Evolutionary conservation across 2,329 filamentous ascomycete genomes (phyloP).

Genomic region (Talaromyces sp.): DNA sequence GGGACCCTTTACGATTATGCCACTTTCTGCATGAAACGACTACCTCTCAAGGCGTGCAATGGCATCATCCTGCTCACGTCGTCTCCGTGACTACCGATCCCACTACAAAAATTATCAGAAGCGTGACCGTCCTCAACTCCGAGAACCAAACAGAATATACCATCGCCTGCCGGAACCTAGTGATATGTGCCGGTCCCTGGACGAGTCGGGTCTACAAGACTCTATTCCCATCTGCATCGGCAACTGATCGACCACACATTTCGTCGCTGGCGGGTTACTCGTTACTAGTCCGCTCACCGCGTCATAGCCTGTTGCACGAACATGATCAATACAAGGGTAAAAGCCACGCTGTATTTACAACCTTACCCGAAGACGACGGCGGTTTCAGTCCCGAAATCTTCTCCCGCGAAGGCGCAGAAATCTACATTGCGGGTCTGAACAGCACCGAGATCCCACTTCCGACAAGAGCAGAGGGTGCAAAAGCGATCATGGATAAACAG

Average conservation of each 20-base stretch:
- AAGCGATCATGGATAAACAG: constrained; percentile 40
- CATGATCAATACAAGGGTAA: constrained; percentile 38
- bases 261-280: constrained; percentile 68
- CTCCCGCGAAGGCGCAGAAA: constrained; percentile 61
- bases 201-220: constrained; percentile 61
- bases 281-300: constrained; percentile 61
- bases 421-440: constrained; percentile 74
- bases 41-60: constrained; percentile 57
- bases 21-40: constrained; percentile 61
- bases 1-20: constrained; percentile 65
- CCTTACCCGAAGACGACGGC: constrained; percentile 43
- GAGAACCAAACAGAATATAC: constrained; percentile 24
- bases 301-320: constrained; percentile 36
- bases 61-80: constrained; percentile 63
- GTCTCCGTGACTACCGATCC: constrained; percentile 52
- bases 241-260: constrained; percentile 53
- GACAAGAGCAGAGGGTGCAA: constrained; percentile 42
- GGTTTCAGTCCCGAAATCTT: constrained; percentile 70
- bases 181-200: constrained; percentile 71
- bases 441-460: constrained; percentile 60
- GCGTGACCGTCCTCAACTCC: constrained; percentile 50
- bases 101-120: constrained; percentile 48
- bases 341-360: constrained; percentile 68
- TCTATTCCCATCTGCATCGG: constrained; percentile 59
- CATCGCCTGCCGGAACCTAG: constrained; percentile 61